Conservation (phyloP, 1,139 yeast genomes). For the Kurtzmaniella quercitrusa region DNA sequence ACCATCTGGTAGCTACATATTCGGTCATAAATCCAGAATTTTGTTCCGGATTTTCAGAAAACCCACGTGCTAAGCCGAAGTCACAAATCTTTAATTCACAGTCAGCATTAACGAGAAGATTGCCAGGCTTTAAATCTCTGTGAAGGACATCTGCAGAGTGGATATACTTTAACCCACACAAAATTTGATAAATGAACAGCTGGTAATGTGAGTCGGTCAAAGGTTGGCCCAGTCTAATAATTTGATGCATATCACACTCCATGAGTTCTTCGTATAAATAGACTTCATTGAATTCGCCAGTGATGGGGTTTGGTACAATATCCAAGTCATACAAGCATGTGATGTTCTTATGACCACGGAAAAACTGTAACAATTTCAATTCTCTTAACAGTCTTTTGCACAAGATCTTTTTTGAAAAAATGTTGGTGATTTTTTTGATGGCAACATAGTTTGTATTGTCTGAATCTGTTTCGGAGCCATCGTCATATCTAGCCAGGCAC, state of each 20-base stretch:
- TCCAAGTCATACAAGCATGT: slow-evolving; percentile 93
- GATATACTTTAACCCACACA: slow-evolving; percentile 81
- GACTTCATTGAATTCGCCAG: slow-evolving; percentile 79
- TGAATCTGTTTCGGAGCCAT: slow-evolving; percentile 36
- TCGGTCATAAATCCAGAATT: slow-evolving; percentile 93
- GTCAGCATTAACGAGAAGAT: slow-evolving; percentile 88
- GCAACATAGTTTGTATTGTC: slow-evolving; percentile 58
- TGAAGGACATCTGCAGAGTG: slow-evolving; percentile 96
- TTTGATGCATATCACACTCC: slow-evolving; percentile 99
- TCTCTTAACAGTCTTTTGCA: slow-evolving; percentile 91
- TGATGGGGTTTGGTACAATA: slow-evolving; percentile 69
- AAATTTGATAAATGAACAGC: slow-evolving; percentile 83
- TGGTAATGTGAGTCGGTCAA: slow-evolving; percentile 94
- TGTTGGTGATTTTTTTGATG: slow-evolving; percentile 89
- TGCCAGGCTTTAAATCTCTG: slow-evolving; percentile 93
- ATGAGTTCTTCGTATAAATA: slow-evolving; percentile 90
- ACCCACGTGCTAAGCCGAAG: slow-evolving; percentile 96
- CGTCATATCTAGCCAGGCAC: slow-evolving; percentile 87
- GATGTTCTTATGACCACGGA: slow-evolving; percentile 89
- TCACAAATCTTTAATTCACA: slow-evolving; percentile 96
- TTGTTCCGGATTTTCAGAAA: slow-evolving; percentile 74
- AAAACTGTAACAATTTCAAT: slow-evolving; percentile 80
- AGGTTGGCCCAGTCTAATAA: slow-evolving; percentile 89
- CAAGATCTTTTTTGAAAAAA: slow-evolving; percentile 80
- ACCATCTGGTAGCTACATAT: slow-evolving; percentile 98